Evolutionary conservation across 139 green algal species (phyloP), one percentile per base, ranked within the genome.

Genomic region (Chlamydomonas schloesseri): DNA sequence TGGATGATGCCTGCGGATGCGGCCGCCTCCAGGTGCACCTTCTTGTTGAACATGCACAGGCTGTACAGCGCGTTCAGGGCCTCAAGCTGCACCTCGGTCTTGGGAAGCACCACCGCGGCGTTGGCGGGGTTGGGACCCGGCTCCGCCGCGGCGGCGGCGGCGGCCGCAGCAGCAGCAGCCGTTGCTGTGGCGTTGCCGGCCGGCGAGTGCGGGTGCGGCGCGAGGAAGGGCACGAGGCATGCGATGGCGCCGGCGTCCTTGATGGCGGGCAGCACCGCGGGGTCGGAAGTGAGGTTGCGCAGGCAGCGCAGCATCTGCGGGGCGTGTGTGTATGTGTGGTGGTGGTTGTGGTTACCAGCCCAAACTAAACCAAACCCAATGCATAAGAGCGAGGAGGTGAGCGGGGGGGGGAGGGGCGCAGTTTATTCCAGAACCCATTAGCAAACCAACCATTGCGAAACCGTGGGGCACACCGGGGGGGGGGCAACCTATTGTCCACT

Each of bases 11-110:
- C 91, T 0, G 88, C 87, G 37, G 85, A 87, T 0, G 95, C 93
- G 4, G 95, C 94, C 14, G 74, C 83, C 83, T 97, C 94, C 28
- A 91, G 71, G 50, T 96, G 93, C 50, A 92, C 85, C 84, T 90
- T 90, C 42, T 92, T 92, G 88, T 95, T 96, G 84, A 96, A 91
- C 85, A 96, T 95, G 90, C 95, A 98, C 55, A 98, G 89, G 88
- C 95, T 94, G 90, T 96, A 92, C 76, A 98, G 88, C 58, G 95
- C 92, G 24, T 91, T 80, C 73, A 98, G 90, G 29, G 90, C 95
- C 79, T 97, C 90, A 47, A 91, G 77, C 84, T 95, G 91, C 65
- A 92, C 73, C 71, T 91, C 71, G 58, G 80, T 87, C 37, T 78
- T 58, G 37, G 71, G 71, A 55, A 88, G 31, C 47, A 76, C 67